Base-by-base conservation (phyloP, 2,329 filamentous ascomycete genomes). In the Aspergillus ibericus region DNA sequence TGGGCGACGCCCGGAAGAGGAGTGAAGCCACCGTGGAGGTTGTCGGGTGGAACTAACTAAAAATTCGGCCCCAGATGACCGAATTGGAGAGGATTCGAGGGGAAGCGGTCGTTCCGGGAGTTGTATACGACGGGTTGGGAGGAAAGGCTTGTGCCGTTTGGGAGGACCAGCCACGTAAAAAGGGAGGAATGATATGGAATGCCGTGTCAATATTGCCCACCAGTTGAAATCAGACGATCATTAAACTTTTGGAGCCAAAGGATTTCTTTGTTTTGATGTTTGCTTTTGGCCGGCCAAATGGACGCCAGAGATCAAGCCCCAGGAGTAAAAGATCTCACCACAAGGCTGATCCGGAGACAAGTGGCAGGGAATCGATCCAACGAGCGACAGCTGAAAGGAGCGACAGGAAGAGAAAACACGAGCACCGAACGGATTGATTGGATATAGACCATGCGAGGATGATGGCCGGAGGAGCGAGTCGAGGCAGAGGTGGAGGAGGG, bases 11-110 rank as follows among this genome's bases (percentile, higher is more conserved):
- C 81, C 82, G 78, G 70, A 83, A 85, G 59, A 85, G 78, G 70
- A 85, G 77, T 70, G 81, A 80, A 76, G 82, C 83, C 75, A 86
- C 81, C 70, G 83, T 82, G 75, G 82, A 86, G 78, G 83, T 80
- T 81, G 81, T 84, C 69, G 62, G 75, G 68, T 68, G 68, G 72
- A 68, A 66, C 55, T 62, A 49, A 42, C 64, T 71, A 65, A 61
- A 75, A 72, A 74, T 72, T 63, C 68, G 69, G 69, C 60, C 67
- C 50, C 57, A 53, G 53, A 56, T 62, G 63, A 74, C 71, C 72
- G 72, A 74, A 74, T 68, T 66, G 61, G 55, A 62, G 38, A 44
- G 15, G 8, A 16, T 48, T 48, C 44, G n/a, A 47, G 44, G 9
- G n/a, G 27, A 7, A 32, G 13, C 44, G 25, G 44, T 32, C 44